Conservation (phyloP, 345 rosid species). For the Eucalyptus rudis region DNA sequence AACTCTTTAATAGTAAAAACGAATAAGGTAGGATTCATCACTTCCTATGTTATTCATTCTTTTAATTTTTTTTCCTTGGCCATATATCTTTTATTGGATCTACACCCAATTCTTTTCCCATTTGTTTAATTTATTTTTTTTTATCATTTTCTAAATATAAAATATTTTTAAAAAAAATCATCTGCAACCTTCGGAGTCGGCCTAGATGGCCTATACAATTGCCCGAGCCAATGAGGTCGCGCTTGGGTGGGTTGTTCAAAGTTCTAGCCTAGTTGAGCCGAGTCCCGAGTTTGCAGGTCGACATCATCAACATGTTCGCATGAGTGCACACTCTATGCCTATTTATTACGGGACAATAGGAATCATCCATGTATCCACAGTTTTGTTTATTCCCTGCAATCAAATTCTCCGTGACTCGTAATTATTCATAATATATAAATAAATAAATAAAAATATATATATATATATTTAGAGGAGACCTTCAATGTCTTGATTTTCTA, state of each 20-base stretch:
- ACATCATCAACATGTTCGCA: too few species aligned
- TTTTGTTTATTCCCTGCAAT: not conserved
- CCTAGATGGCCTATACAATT: not conserved
- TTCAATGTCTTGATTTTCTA: not conserved
- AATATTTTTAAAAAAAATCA: not conserved
- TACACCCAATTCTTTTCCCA: not conserved
- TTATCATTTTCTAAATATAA: not conserved
- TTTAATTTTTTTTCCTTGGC: not conserved
- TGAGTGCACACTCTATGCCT: not conserved
- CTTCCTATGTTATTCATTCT: not conserved
- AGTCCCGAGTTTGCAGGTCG: rapidly evolving
- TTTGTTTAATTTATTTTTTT: not conserved
- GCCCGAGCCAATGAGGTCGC: not conserved
- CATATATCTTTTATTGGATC: not conserved
- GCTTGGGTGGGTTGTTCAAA: not conserved
- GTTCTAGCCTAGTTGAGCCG: not conserved
- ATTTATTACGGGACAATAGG: not conserved
- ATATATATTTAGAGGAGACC: not conserved
- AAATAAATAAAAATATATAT: too few species aligned
- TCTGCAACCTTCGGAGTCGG: rapidly evolving
- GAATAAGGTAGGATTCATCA: not conserved
- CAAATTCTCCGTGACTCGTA: not conserved
- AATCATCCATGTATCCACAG: not conserved
- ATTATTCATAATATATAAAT: not conserved
- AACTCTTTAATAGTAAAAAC: not conserved